Base-by-base conservation (phyloP, 495 filamentous ascomycete genomes). In the Penicillium flavigenum region DNA sequence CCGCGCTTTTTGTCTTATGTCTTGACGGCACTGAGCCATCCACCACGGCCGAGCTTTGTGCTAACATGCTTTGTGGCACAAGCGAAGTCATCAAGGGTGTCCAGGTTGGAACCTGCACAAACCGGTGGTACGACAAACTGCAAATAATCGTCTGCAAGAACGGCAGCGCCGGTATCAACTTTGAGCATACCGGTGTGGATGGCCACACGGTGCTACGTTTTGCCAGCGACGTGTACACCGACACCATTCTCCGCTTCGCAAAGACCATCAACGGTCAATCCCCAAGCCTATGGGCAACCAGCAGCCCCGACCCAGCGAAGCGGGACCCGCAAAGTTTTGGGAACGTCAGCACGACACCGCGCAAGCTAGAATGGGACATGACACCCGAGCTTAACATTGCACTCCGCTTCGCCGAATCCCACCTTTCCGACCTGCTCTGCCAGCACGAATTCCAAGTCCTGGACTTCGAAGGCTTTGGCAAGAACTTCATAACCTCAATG, bases 121-220 rank as follows among this genome's bases (percentile, higher is more conserved):
- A 98, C 70, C 81, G 94, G 51, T 98, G 94, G 94, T 98, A 98
- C 66, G 94, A 98, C 72, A 98, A 98, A 73, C 82, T 98, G 26
- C 94, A 98, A 69, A 98, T 98, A 59, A 98, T 98, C 53, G 94
- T 98, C 39, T 98, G 95, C 81, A 95, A 96, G 77, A 98, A 97
- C 74, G 94, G 94, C 10, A 94, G 88, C 59, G 94, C 94, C 0
- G 94, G 94, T 27, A 98, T 98, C 84, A 98, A 98, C 72, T 97
- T 98, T 61, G 94, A 98, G 69, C 94, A 98, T 69, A 98, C 94
- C 0, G 95, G 95, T 61, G 94, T 98, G 6, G 94, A 98, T 68
- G 94, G 94, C 14, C 94, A 98, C 67, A 98, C 94, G 2, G 95
- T 98, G 5, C 80, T 98, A 46, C 89, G 94, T 16, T 96, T 98